These are phyloP conservation scores for Hymenoscyphus fraxineus DNA, from an alignment of 2,329 filamentous ascomycete genomes.

Conservation along the genomic window DNA sequence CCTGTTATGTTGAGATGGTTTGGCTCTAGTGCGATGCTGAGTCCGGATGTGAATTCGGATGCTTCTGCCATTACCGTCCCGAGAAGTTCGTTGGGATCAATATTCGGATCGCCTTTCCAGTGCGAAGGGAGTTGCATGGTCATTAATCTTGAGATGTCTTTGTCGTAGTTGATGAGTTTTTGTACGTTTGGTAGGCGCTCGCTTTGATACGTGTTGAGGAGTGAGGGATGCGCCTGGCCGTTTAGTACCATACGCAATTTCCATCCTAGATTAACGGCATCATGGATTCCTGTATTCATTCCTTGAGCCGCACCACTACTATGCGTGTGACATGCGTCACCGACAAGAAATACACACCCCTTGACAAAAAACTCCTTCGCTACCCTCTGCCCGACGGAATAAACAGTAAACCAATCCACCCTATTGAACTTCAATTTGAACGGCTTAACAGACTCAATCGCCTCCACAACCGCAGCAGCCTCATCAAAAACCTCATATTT, in stretches of 20 bases:
- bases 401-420: slow-evolving; percentile 55
- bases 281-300: slow-evolving; percentile 55
- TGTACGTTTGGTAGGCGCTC: slow-evolving; percentile 44
- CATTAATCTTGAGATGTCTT: slow-evolving; percentile 39
- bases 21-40: slow-evolving; percentile 52
- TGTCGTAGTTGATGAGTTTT: slow-evolving; percentile 41
- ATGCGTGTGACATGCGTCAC: slow-evolving; percentile 57
- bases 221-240: slow-evolving; percentile 39
- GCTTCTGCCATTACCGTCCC: slow-evolving; percentile 55
- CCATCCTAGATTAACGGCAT: slow-evolving; percentile 59
- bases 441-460: slow-evolving; percentile 41
- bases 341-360: slow-evolving; percentile 52
- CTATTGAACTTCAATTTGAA: slow-evolving; percentile 41
- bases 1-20: slow-evolving; percentile 44
- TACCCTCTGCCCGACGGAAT: slow-evolving; percentile 55
- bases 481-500: slow-evolving; percentile 39
- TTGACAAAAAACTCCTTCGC: slow-evolving; percentile 55
- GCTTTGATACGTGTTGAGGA: slow-evolving; percentile 51
- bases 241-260: slow-evolving; percentile 51
- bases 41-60: slow-evolving; percentile 57
- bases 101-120: slow-evolving; percentile 40
- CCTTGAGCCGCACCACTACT: slow-evolving; percentile 61
- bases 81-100: slow-evolving; percentile 45
- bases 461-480: slow-evolving; percentile 52
- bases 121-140: slow-evolving; percentile 39